Base-by-base conservation (phyloP, 2,329 filamentous ascomycete species). In the Spiromastix sp. region DNA sequence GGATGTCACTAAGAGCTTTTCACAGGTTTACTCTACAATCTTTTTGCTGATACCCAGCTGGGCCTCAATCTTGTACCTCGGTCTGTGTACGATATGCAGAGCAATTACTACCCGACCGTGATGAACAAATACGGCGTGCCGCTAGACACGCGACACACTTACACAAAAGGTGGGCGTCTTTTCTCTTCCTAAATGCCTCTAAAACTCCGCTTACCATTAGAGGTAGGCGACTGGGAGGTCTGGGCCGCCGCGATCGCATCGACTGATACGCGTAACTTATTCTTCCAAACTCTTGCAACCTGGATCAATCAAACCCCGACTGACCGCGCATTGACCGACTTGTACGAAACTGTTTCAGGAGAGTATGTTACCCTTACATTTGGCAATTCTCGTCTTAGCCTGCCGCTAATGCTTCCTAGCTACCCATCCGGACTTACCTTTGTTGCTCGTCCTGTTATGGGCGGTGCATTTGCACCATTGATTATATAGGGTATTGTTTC, bases 151-250 rank as follows among this genome's bases (percentile, higher is more conserved):
- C 74, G 85, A 27, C 84, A 91, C 56, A 58, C 89, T 3, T 91
- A 91, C 57, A 81, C 84, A 21, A 93, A 93, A 61, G 85, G 80
- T 18, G n/a, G n/a, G n/a, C n/a, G n/a, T n/a, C n/a, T n/a, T n/a
- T n/a, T n/a, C n/a, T n/a, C n/a, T n/a, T n/a, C n/a, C n/a, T n/a
- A n/a, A n/a, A n/a, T n/a, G n/a, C n/a, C n/a, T n/a, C n/a, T n/a
- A n/a, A n/a, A n/a, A n/a, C n/a, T n/a, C n/a, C n/a, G n/a, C n/a
- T n/a, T n/a, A n/a, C n/a, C n/a, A n/a, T n/a, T n/a, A n/a, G n/a
- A n/a, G n/a, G n/a, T n/a, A n/a, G n/a, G n/a, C n/a, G 85, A 93
- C 60, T 93, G 85, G 85, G 80, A 91, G 49, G 86, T 93, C 55
- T 87, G 91, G 56, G 82, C 84, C 0, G 85, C 85, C 30, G 82